Evolutionary conservation across 306 rosid genomes (phyloP), one percentile per base, ranked within the genome.

Genomic region (Quercus rubra): DNA sequence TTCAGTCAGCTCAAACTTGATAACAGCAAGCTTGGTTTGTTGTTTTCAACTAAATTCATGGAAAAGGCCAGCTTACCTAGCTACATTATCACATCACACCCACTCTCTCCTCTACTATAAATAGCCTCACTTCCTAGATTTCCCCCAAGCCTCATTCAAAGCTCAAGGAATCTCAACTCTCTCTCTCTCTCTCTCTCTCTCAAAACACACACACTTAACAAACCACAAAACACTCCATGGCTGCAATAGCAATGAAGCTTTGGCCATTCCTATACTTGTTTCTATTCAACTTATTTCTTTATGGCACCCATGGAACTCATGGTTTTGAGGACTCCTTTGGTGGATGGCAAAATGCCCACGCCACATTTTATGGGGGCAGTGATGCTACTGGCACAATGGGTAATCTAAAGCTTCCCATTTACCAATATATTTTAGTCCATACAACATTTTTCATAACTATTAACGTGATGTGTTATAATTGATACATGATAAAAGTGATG

Each of bases 351-450:
- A 66, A 55, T 17, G 85, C 81, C 46, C 88, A 85, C 21, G 88
- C 85, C 78, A 85, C 88, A 11, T 85, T 85, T 56, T 85, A 85
- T 11, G 88, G 88, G 0, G 85, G 88, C 41, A 78, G 88, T 64
- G 88, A 85, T 70, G 85, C 85, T 31, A 51, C 79, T 12, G 88
- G 88, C 63, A 85, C 88, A 8, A 85, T 85, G 88, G 88, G 85
- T 85, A 84, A n/a, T 10, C 30, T 49, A 12, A 49, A 49, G 4
- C 54, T 43, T 43, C 4, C 17, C 14, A 38, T 38, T 38, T 7
- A 38, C 3, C 0, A 11, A 38, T 7, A 38, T 7, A 7, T 38
- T 38, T 38, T 7, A 7, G 46, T 38, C 10, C 46, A 38, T 38
- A 38, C 3, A 38, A 38, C 2, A 38, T 38, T 38, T 38, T 38